Evolutionary conservation across 192 early-diverging fungal genomes (phyloP), one percentile per base, ranked within the genome.

Genomic region (Coemansia reversa): DNA sequence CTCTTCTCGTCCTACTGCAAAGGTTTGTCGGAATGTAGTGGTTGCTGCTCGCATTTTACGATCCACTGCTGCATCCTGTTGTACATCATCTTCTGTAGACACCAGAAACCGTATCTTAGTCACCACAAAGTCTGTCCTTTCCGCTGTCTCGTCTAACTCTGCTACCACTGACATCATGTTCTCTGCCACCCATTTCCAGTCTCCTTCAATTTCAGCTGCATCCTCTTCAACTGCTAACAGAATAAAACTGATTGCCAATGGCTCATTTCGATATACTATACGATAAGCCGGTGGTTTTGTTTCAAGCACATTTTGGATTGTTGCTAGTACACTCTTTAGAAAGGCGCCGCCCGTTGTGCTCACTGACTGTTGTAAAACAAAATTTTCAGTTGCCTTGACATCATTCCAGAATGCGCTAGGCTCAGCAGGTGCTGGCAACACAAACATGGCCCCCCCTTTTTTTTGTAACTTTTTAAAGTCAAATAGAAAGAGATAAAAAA

Each of bases 301-400:
- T 68, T 97, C 94, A 58, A 98, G 60, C 87, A 98, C 94, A 76
- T 95, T 97, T 60, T 97, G 95, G 58, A 98, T 91, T 19, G 94
- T 96, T 8, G 90, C 90, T 58, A 94, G 81, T 20, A 98, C 81
- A 56, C 84, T 88, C 55, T 85, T 80, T 56, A 90, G 63, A 59
- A 92, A 75, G 45, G 82, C 74, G 42, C 74, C 70, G 18, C 75
- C 87, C 35, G 81, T 76, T n/a, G 85, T 76, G 19, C 84, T 72
- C 49, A 82, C 83, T 33, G 86, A 87, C 62, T 85, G 86, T 71
- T 92, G 91, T 28, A 91, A 81, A 22, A 88, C 80, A 79, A 91
- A 89, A 72, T 84, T 69, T 19, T 86, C 83, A 18, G 84, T 84
- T 30, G 80, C 60, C 57, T 81, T 76, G n/a, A 90, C 69, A 24